These are phyloP conservation scores for Scorias spongiosa DNA, from an alignment of 2,329 filamentous ascomycete genomes.

Conservation along the genomic window DNA sequence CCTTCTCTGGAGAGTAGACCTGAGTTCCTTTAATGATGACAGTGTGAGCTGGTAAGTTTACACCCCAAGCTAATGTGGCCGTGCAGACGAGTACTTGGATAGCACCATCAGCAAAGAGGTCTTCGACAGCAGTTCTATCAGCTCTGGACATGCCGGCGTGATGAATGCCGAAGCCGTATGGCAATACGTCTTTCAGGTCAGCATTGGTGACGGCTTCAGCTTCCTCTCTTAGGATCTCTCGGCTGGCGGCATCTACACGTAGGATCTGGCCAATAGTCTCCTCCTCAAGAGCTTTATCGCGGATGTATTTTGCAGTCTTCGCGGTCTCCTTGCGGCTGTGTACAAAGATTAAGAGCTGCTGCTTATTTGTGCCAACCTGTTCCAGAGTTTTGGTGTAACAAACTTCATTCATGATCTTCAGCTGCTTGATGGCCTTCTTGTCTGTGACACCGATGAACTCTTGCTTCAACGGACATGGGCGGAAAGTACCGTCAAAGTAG, in stretches of 20 bases:
- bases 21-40: constrained; percentile 98
- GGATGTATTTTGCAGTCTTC: constrained; percentile 90
- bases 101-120: constrained; percentile 78
- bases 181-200: constrained; percentile 84
- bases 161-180: constrained; percentile 95
- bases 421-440: constrained; percentile 94
- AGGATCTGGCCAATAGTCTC: constrained; percentile 95
- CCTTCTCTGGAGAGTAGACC: constrained; percentile 95
- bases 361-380: constrained; percentile 80
- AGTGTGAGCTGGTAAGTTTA: constrained; percentile 92
- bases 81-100: constrained; percentile 95
- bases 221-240: constrained; percentile 76
- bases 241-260: constrained; percentile 77
- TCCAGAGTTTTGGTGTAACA: constrained; percentile 96
- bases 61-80: constrained; percentile 96
- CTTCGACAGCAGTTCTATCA: constrained; percentile 91
- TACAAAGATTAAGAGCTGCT: constrained; percentile 98
- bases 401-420: constrained; percentile 99
- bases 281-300: constrained; percentile 91
- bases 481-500: constrained; percentile 88
- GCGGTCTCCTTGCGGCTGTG: constrained; percentile 97
- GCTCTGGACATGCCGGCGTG: constrained; percentile 92
- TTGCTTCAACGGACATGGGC: constrained; percentile 86
- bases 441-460: constrained; percentile 97
- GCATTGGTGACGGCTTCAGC: constrained; percentile 67